Conservation (phyloP, 1,284 basidiomycete species). For the Lignosus rhinocerotis region DNA sequence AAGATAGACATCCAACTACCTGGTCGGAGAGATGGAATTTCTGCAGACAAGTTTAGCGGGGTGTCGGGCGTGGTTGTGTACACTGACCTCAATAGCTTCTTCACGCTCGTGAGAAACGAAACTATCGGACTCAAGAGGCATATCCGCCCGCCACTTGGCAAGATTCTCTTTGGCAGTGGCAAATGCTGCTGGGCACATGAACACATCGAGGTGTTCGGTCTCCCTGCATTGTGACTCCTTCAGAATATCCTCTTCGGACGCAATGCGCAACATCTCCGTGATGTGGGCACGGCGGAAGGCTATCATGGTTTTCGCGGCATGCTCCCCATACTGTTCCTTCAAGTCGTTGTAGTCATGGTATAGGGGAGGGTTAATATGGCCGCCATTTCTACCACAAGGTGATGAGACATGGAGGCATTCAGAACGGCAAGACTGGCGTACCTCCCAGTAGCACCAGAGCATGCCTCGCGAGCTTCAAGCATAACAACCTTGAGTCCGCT, state of each 20-base stretch:
- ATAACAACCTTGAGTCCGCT: conserved; percentile 49
- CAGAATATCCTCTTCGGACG: conserved; percentile 47
- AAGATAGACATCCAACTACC: conserved; percentile 40
- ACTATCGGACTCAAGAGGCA: conserved; percentile 40
- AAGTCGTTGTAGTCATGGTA: conserved; percentile 61
- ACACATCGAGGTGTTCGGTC: conserved; percentile 45
- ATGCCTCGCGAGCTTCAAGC: conserved; percentile 68
- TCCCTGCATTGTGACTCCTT: conserved; percentile 42
- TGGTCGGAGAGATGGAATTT: conserved; percentile 39
- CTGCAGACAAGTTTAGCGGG: conserved; percentile 22
- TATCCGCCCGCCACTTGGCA: conserved; percentile 37
- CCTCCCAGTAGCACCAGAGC: conserved; percentile 73
- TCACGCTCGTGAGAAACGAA: conserved; percentile 34
- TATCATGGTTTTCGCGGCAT: conserved; percentile 54
- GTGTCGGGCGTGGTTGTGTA: background rate
- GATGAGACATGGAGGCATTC: background rate
- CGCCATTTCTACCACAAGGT: conserved; percentile 56
- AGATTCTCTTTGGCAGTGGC: conserved; percentile 37
- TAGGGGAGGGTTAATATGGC: conserved; percentile 64
- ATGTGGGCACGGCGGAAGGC: conserved; percentile 62
- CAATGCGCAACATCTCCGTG: conserved; percentile 44
- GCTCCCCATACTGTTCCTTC: conserved; percentile 46
- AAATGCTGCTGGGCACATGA: conserved; percentile 35
- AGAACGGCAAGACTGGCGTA: conserved; percentile 25
- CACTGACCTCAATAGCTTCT: conserved; percentile 38